Evolutionary conservation across 2,329 filamentous ascomycete genomes (phyloP).

Genomic region (Neofusicoccum kwambonambiense): DNA sequence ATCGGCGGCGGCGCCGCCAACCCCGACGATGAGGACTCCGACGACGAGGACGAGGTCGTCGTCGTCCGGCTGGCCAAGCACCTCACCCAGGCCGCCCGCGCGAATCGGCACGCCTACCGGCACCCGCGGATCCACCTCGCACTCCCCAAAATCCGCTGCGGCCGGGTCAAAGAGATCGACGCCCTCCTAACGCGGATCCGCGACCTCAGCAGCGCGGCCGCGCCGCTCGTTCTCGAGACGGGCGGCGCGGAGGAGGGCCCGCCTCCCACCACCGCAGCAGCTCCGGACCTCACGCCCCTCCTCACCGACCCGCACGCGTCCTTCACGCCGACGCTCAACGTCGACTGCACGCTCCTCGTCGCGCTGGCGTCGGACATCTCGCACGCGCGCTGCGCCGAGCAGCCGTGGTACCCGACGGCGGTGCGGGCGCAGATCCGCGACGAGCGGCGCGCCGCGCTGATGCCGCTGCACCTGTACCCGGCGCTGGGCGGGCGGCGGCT

Average conservation of each 20-base stretch:
- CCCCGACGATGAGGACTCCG: conserved; percentile 46
- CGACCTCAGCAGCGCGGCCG: conserved; percentile 41
- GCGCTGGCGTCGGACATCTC: conserved; percentile 73
- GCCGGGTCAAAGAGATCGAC: conserved; percentile 55
- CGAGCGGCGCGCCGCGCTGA: conserved; percentile 60
- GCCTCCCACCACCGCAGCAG: conserved; percentile 32
- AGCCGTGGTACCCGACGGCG: conserved; percentile 57
- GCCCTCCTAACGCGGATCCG: conserved; percentile 56
- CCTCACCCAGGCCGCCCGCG: conserved; percentile 57
- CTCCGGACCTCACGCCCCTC: conserved; percentile 31
- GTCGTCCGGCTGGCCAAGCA: conserved; percentile 61
- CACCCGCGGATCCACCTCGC: conserved; percentile 59
- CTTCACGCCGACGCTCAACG: conserved; percentile 52
- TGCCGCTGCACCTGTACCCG: conserved; percentile 62
- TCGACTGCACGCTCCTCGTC: conserved; percentile 69
- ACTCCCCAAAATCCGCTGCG: conserved; percentile 57
- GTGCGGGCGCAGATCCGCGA: conserved; percentile 65
- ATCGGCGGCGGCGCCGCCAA: conserved; percentile 49
- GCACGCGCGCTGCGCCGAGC: conserved; percentile 51
- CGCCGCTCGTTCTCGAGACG: not conserved
- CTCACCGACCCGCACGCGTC: conserved; percentile 38
- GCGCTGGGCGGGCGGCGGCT: conserved; percentile 57
- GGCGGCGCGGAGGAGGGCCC: not conserved
- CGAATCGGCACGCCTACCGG: conserved; percentile 41
- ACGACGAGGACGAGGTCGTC: conserved; percentile 54